Conservation (phyloP, 495 filamentous ascomycete genomes). For the Penicillium chermesinum region DNA sequence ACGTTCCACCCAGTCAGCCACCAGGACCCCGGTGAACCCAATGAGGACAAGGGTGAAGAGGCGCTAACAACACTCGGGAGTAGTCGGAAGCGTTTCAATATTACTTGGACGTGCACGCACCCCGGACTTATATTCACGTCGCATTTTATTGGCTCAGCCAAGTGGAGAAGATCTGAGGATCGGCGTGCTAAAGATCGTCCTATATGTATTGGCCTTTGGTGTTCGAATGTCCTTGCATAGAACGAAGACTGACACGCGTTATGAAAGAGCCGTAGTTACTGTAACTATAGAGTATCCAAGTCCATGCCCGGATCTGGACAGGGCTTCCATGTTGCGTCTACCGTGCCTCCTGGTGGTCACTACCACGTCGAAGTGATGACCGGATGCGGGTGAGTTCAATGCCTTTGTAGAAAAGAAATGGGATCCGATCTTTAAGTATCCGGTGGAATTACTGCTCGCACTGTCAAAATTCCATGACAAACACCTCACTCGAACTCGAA, state of each 20-base stretch:
- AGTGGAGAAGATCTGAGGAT: too few species aligned
- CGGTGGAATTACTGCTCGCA: not conserved
- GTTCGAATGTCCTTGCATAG: too few species aligned
- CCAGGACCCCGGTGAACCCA: constrained; percentile 34
- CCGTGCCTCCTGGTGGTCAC: not conserved
- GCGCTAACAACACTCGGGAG: constrained; percentile 24
- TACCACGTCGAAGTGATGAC: not conserved
- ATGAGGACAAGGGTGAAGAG: constrained; percentile 25
- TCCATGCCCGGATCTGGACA: not conserved
- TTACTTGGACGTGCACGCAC: constrained; percentile 2
- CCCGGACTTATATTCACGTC: constrained; percentile 16
- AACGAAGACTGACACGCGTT: too few species aligned
- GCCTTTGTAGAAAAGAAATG: not conserved
- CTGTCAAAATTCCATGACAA: too few species aligned
- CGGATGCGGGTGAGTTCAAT: not conserved
- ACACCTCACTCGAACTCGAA: too few species aligned
- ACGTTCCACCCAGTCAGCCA: constrained; percentile 13
- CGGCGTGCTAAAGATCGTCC: too few species aligned
- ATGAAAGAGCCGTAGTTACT: too few species aligned
- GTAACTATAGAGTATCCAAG: too few species aligned
- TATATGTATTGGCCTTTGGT: constrained; percentile 26
- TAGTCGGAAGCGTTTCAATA: constrained; percentile 1
- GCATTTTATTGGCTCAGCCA: constrained; percentile 7
- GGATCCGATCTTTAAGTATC: not conserved
- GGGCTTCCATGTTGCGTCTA: not conserved